Base-by-base conservation (phyloP, 257 asterid genomes). In the Scutellaria minor region DNA sequence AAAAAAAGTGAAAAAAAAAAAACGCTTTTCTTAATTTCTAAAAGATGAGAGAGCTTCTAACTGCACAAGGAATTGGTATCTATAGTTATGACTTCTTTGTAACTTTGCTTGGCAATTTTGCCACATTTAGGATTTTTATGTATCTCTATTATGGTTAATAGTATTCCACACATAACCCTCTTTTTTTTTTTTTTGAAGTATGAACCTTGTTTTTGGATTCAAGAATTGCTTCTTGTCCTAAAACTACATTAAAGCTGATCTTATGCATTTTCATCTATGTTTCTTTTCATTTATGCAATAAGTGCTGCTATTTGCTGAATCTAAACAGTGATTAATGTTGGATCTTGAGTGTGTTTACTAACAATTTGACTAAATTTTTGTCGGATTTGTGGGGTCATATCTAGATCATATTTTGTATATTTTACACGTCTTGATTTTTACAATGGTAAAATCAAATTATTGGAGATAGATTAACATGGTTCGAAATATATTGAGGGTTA, bases 361-460 rank as follows among this genome's bases (percentile, higher is more conserved):
- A 3, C 37, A 31, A 2, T 31, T 31, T 31, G 37, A 31, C 37
- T 31, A 2, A 31, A 2, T 31, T 31, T 31, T 31, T 31, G 4
- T 3, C 5, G 27, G 27, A 24, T 24, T 24, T 24, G 27, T 24
- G 27, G 27, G 27, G 27, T 31, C 37, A 31, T 31, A 31, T 31
- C 5, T 31, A 2, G 37, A 31, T 31, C 37, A 31, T 31, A 31
- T 31, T 18, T 2, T 31, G 37, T 31, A 31, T 31, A 31, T 31
- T 2, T 2, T 31, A 2, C 37, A 31, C 4, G 37, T 5, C 8
- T 20, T 8, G 37, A 24, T 14, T 53, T 58, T 58, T 59, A 6
- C 45, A 35, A 3, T 6, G 68, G 53, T 63, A 20, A 68, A 53
- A 42, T 41, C 44, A 69, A 69, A 69, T 54, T 18, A 69, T 42